These are phyloP conservation scores for Digitaria exilis DNA, from an alignment of 202 grass and related monocot species.

Conservation along the genomic window DNA sequence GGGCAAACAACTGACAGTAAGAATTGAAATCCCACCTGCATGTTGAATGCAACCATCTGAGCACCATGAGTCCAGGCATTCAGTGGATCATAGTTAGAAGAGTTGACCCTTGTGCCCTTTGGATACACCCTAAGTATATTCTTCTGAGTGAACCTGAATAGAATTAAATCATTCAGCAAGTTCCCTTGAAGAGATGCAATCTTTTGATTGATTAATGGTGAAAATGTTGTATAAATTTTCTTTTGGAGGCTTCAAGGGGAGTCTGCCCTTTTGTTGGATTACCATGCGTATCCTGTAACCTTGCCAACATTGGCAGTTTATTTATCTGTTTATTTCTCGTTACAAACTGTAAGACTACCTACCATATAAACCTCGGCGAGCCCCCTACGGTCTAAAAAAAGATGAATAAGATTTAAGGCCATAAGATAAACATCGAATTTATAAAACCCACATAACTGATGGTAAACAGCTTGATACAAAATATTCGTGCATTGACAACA, in stretches of 20 bases:
- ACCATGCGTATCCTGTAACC: background rate
- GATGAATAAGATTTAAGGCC: background rate
- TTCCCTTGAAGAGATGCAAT: background rate
- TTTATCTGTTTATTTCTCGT: background rate
- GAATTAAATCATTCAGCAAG: constrained; percentile 18
- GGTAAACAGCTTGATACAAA: background rate
- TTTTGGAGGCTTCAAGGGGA: background rate
- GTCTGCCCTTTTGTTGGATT: background rate
- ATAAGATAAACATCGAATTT: background rate
- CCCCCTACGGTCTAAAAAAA: background rate
- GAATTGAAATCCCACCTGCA: constrained; percentile 53
- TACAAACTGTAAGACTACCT: background rate
- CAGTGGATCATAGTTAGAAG: constrained; percentile 82
- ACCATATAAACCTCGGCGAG: background rate
- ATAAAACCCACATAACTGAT: background rate
- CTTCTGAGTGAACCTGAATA: constrained; percentile 76
- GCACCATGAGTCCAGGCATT: constrained; percentile 80
- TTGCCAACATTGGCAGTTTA: background rate
- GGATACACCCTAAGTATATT: constrained; percentile 82
- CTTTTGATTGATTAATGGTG: background rate
- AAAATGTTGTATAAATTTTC: background rate
- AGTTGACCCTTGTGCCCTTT: constrained; percentile 75
- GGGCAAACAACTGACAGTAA: background rate
- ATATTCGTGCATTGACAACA: constrained; percentile 2
- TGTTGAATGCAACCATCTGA: constrained; percentile 95